Evolutionary conservation across 768 basidiomycete species (phyloP), one percentile per base, ranked within the genome.

Genomic region (Leccinum pellstonianum): DNA sequence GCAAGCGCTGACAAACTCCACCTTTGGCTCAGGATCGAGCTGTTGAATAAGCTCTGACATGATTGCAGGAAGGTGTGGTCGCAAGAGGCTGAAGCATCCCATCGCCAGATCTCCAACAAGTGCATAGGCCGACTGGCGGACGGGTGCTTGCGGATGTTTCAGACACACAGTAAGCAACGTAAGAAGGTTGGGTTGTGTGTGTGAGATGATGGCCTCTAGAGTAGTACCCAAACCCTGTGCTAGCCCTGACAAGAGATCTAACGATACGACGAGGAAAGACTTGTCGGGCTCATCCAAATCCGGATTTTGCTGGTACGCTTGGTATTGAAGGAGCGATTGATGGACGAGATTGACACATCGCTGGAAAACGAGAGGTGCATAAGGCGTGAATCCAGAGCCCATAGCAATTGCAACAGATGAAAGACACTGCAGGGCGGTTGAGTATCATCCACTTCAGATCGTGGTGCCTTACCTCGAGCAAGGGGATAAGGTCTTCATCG

Each of bases 361-460:
- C 60, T 95, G 88, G 73, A 94, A 98, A 49, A 99, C 90, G 3
- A 95, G 93, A 5, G 83, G 84, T 10, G 93, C 93, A 70, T 97
- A 97, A 3, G 90, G 86, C 10, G 86, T 76, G 79, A 99, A 99
- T 2, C 93, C 84, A 10, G 84, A 79, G 4, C 94, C 95, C 78
- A 98, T 93, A 12, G 95, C 95, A 66, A 99, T 96, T 1, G 96
- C 93, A 25, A 99, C 95, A 1, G 95, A 98, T 1, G 97, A 95
- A 53, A 99, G 83, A 71, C 97, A 99, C 95, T 98, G 62, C 5
- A 54, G 9, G n/a, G 52, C 21, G 23, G 23, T 49, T 59, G 43
- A 60, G 49, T 15, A 52, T 57, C 23, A 55, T 38, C 19, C 29
- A 46, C 15, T 17, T 53, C 59, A 15, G 29, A 54, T 41, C n/a